Evolutionary conservation across 768 basidiomycete species (phyloP), one percentile per base, ranked within the genome.

Genomic region (Boletus huronensis): DNA sequence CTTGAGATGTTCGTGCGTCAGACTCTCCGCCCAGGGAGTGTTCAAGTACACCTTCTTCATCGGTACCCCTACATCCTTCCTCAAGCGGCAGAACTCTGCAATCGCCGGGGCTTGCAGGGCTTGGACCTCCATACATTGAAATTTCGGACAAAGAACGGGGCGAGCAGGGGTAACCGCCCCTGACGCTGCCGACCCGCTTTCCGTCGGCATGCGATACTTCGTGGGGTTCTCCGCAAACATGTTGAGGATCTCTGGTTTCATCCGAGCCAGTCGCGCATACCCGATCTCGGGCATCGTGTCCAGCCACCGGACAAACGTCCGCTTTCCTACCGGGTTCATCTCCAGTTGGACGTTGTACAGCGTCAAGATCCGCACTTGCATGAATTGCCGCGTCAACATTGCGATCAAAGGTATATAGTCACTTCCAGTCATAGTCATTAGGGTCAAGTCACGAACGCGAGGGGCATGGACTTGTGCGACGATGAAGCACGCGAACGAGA

Each of bases 271-370:
- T 21, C 82, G 77, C 29, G 82, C 68, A 61, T 78, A 82, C 39
- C 61, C 69, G 21, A 88, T 62, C 26, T 73, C 65, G 10, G 84
- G 84, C 77, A 87, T 82, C 21, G 84, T 79, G 45, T 78, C 68
- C 29, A 88, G 66, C 77, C 81, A 84, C 36, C 70, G 73, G 40
- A 81, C 69, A 58, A 84, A 63, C 38, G 67, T 51, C 42, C 59
- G 48, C 45, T 54, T 58, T 21, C 70, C 73, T 26, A 40, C 23
- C 48, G 53, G 48, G 9, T 62, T 65, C 48, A 62, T 57, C 38
- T 66, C 55, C 36, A 79, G 55, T 28, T 81, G 72, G 46, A 82
- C 50, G 19, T 72, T 66, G 61, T 80, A 81, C 45, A 85, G 57
- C 16, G 83, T 80, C 51, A 88, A 67, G 14, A 85, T 64, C 59